Percentiles rank a stretch among this genome's conserved stretches.
Conservation (phyloP, 2,329 filamentous ascomycete species). For the Penicillium sp. region DNA sequence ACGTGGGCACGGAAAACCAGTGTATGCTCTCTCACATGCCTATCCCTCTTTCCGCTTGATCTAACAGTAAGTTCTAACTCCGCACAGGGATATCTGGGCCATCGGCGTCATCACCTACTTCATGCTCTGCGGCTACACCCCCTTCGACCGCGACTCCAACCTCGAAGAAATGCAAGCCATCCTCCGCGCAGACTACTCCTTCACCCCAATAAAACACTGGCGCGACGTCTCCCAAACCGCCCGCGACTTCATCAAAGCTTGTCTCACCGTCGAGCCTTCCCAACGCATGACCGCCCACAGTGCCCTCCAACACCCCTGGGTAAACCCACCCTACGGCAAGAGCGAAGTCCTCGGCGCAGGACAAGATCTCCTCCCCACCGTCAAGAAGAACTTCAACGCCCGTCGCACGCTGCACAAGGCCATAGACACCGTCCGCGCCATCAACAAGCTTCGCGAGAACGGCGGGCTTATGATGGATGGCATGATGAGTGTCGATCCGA, state of each 20-base stretch:
- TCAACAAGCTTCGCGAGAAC: conserved; percentile 69
- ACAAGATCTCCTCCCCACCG: conserved; percentile 65
- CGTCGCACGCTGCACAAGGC: conserved; percentile 68
- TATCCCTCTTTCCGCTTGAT: background rate
- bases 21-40: conserved; percentile 56
- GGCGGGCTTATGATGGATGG: conserved; percentile 68
- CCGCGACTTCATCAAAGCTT: conserved; percentile 89
- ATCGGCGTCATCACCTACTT: conserved; percentile 99
- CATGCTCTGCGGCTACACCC: conserved; percentile 95
- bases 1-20: conserved; percentile 94
- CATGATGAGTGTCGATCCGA: conserved; percentile 61
- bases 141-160: conserved; percentile 96
- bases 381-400: conserved; percentile 75
- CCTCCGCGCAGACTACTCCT: conserved; percentile 92
- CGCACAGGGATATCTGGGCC: conserved; percentile 82
- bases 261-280: conserved; percentile 86
- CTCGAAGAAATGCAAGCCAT: conserved; percentile 99
- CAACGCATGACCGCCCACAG: conserved; percentile 90
- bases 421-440: conserved; percentile 70
- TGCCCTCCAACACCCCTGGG: conserved; percentile 69
- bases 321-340: conserved; percentile 61
- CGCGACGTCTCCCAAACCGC: conserved; percentile 84
- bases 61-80: conserved; percentile 3
- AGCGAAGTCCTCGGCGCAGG: conserved; percentile 40
- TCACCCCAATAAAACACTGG: conserved; percentile 96